Evolutionary conservation across 2,329 filamentous ascomycete species (phyloP), one percentile per base, ranked within the genome.

Genomic region (Aspergillus quadrilineatus): DNA sequence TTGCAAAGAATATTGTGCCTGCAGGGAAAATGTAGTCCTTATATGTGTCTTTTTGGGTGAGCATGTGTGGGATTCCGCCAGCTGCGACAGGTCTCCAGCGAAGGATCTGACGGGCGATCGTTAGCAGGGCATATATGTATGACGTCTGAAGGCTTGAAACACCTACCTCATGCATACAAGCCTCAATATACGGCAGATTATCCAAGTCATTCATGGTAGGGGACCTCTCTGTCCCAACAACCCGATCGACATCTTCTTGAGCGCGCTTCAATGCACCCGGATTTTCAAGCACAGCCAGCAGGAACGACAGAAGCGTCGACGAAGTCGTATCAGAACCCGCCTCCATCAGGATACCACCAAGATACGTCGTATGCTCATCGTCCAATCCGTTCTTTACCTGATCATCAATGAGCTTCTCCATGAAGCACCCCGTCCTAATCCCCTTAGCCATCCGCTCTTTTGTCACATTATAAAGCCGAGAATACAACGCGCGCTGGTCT

Each of bases 11-110:
- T 4, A 46, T 46, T 22, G 42, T 46, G 6, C 42, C 50, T 17
- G 42, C 42, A 2, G 42, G 50, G 34, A 53, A 46, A 9, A 46
- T 10, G 22, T 45, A 53, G 8, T 29, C 42, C 37, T 53, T 37
- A 14, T 53, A 53, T 37, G 50, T 53, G 22, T 53, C 50, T 28
- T 42, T 46, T 9, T 46, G 50, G 9, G 22, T 53, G 32, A 53
- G 50, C 50, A 53, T 46, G 32, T 53, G 50, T 8, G 50, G 50
- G 32, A 53, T 53, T 17, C 50, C 50, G 3, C 50, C 50, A 8
- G 50, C 50, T n/a, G 50, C 50, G 14, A 53, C 50, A 8, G 50
- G 50, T 29, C 42, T 34, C 50, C 50, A 53, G 50, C 50, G 50
- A 22, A 53, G 50, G 22, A 52, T 28, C 26, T 28, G 26, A 28